These are phyloP conservation scores for Trichaptum fuscoviolaceum DNA, from an alignment of 768 basidiomycete species.

Conservation along the genomic window DNA sequence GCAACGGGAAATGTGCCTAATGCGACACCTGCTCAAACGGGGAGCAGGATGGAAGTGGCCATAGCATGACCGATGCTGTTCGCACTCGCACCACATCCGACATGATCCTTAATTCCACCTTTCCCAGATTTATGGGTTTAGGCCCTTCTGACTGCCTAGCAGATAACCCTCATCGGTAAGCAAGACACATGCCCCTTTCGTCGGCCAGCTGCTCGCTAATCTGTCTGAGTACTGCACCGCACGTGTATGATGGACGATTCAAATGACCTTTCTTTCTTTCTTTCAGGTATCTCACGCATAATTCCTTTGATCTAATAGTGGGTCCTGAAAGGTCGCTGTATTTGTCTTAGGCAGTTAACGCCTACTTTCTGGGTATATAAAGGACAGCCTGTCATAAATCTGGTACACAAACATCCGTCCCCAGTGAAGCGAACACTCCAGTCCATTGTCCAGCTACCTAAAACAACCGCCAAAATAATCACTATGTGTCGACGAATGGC, in stretches of 20 bases:
- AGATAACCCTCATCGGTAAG: not conserved
- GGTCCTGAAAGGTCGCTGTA: slow-evolving; percentile 22
- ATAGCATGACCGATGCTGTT: not conserved
- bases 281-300: not conserved
- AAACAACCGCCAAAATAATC: not conserved
- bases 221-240: not conserved
- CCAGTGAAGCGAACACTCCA: slow-evolving; percentile 21
- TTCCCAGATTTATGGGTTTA: not conserved
- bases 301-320: slow-evolving; percentile 18
- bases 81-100: not conserved
- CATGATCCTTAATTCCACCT: not conserved
- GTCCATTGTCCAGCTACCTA: slow-evolving; percentile 14
- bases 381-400: slow-evolving; percentile 23
- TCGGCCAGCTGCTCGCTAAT: not conserved
- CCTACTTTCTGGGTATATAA: slow-evolving; percentile 15
- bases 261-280: not conserved
- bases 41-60: not conserved
- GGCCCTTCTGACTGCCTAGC: not conserved
- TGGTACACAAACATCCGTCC: slow-evolving; percentile 17
- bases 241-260: not conserved
- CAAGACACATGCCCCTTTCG: not conserved
- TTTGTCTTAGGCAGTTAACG: slow-evolving; percentile 22
- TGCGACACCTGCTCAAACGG: not conserved
- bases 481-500: slow-evolving; percentile 73
- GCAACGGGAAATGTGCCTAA: not conserved